A percentile compares a stretch with the other conserved stretches of the same genome.
Evolutionary conservation across 2,329 filamentous ascomycete species (phyloP).

Genomic region (Thermoascus crustaceus): DNA sequence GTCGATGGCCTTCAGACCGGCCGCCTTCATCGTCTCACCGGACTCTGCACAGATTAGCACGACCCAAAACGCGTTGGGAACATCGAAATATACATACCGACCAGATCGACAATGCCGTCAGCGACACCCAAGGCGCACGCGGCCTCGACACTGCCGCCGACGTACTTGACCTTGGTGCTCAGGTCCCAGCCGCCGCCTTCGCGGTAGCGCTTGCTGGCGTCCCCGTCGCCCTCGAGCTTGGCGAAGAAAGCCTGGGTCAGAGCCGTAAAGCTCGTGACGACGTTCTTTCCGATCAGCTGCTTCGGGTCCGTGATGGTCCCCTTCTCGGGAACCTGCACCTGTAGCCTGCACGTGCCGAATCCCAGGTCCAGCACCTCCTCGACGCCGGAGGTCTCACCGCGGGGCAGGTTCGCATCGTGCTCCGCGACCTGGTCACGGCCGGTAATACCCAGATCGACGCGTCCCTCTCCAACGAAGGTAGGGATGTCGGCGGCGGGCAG

Average conservation of each 20-base stretch:
- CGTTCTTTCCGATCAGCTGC: constrained; percentile 82
- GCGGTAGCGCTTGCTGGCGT: constrained; percentile 22
- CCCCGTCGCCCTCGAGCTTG: constrained; percentile 52
- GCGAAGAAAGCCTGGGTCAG: constrained; percentile 78
- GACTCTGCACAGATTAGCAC: constrained; percentile 56
- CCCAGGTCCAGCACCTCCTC: constrained; percentile 84
- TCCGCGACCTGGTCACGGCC: constrained; percentile 88
- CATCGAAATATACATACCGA: constrained; percentile 55
- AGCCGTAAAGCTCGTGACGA: constrained; percentile 90
- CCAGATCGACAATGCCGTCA: constrained; percentile 94
- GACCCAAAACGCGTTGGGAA: background rate
- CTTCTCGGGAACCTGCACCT: constrained; percentile 93
- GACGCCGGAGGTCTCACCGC: constrained; percentile 48
- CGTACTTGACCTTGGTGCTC: constrained; percentile 81
- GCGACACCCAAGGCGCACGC: constrained; percentile 92
- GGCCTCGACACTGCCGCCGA: constrained; percentile 94
- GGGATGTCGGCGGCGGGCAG: constrained; percentile 95
- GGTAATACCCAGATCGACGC: constrained; percentile 89
- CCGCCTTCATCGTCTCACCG: constrained; percentile 95
- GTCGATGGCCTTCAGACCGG: constrained; percentile 86
- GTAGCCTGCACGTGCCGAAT: constrained; percentile 84
- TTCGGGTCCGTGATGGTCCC: constrained; percentile 61
- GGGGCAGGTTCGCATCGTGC: constrained; percentile 56
- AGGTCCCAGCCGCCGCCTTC: constrained; percentile 45
- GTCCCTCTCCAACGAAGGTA: constrained; percentile 91